phyloP scores from a whole-genome alignment of 2,329 filamentous ascomycete species.

The Hysterium pulicare region DNA sequence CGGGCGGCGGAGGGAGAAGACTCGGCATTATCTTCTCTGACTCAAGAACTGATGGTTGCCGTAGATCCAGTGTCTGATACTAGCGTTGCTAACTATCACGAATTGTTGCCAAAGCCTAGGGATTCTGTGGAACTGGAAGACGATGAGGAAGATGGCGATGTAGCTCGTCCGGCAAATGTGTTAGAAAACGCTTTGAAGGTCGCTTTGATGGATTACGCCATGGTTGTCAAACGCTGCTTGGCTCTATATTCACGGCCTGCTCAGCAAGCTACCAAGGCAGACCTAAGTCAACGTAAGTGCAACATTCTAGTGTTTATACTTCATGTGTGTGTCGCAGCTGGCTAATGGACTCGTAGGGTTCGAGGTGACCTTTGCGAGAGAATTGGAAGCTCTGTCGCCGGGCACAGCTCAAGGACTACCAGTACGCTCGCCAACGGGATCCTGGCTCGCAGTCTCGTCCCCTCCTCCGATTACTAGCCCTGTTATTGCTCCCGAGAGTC shows the following conservation, averaged over 20 bases:
- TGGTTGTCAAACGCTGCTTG: conserved; percentile 81
- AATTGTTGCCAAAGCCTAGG: conserved; percentile 59
- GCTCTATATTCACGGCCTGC: conserved; percentile 63
- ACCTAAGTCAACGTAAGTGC: conserved; percentile 63
- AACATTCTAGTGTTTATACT: background rate
- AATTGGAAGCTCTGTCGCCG: conserved; percentile 42
- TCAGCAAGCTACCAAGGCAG: conserved; percentile 57
- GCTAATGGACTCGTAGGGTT: conserved; percentile 37
- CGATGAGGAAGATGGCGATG: conserved; percentile 43
- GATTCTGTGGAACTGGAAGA: conserved; percentile 26
- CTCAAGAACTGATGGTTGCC: conserved; percentile 73
- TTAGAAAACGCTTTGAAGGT: conserved; percentile 79
- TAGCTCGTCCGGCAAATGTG: conserved; percentile 45
- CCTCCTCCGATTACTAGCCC: conserved; percentile 27
- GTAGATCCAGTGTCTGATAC: conserved; percentile 71
- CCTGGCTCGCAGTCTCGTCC: conserved; percentile 30
- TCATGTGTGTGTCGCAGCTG: background rate
- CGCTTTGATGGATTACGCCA: conserved; percentile 82
- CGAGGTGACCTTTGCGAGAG: conserved; percentile 43
- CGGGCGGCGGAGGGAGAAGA: conserved; percentile 70
- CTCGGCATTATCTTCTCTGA: conserved; percentile 63
- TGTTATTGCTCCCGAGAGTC: conserved; percentile 13
- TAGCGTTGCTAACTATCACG: conserved; percentile 74
- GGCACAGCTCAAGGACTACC: conserved; percentile 20
- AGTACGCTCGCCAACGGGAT: conserved; percentile 31